Percentiles rank a stretch among this genome's conserved stretches.
phyloP scores from a whole-genome alignment of 257 asterid genomes.

The Ajuga chamaepitys region DNA sequence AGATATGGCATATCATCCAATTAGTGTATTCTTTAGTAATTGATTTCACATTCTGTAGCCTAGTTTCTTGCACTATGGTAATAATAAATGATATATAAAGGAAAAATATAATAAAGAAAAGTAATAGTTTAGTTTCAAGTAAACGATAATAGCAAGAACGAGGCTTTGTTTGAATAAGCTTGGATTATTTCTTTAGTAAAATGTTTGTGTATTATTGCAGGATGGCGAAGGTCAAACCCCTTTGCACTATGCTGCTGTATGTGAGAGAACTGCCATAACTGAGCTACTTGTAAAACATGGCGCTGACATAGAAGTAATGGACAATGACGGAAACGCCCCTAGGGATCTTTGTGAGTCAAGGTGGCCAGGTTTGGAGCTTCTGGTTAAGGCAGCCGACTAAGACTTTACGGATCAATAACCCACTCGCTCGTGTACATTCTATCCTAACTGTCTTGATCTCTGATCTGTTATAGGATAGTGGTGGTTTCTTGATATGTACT shows the following conservation, averaged over 20 bases:
- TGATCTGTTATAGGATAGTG: too few species aligned
- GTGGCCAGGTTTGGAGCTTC: slow-evolving; percentile 65
- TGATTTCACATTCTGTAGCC: background rate
- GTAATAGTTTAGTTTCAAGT: background rate
- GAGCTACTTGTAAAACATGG: slow-evolving; percentile 77
- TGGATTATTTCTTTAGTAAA: background rate
- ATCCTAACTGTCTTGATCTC: slow-evolving; percentile 10
- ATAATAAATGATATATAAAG: background rate
- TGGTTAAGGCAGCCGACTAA: slow-evolving; percentile 21
- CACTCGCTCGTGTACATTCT: slow-evolving; percentile 36
- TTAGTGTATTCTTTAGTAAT: too few species aligned
- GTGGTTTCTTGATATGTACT: background rate
- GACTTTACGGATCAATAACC: slow-evolving; percentile 11
- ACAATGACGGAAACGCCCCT: slow-evolving; percentile 69
- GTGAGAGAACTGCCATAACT: slow-evolving; percentile 73
- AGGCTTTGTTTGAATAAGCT: background rate
- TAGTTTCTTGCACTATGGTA: background rate
- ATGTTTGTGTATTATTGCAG: slow-evolving; percentile 26
- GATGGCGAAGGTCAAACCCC: slow-evolving; percentile 93
- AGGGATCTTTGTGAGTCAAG: slow-evolving; percentile 60
- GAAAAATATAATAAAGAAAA: background rate
- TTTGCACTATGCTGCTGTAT: slow-evolving; percentile 86
- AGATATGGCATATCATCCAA: background rate
- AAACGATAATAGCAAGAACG: background rate
- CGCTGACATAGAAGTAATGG: slow-evolving; percentile 57